Base-by-base conservation (phyloP, 116 monocot genomes). In the Zostera marina region DNA sequence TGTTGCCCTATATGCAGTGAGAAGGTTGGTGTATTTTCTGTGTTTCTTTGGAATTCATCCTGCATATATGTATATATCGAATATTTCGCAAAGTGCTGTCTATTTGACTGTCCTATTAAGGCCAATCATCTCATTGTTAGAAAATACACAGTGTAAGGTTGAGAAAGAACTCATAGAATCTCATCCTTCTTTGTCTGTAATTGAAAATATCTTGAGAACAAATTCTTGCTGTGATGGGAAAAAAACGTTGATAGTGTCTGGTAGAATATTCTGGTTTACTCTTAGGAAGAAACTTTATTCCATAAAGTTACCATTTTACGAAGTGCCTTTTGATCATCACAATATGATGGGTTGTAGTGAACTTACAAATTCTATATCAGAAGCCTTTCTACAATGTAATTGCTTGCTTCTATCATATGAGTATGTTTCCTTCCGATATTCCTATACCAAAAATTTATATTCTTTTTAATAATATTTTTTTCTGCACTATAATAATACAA, bases 1-100 rank as follows among this genome's bases (percentile, higher is more conserved):
- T 70, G 42, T 81, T 60, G 61, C 68, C 52, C 14, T 91, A 19
- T 85, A 74, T 71, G 79, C 65, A 44, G 21, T 81, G 13, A 84
- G 79, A 60, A 69, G 81, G 62, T 63, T 85, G 58, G 67, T 77
- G 32, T 79, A 76, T 63, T 70, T 70, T 16, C 65, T 91, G 61
- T 91, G 85, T 21, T 79, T 77, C 58, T 85, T 74, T 79, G 91
- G 91, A 42, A 68, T 91, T 26, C 85, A 79, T 69, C 54, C 68
- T 70, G 77, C 79, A 56, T 66, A 75, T 66, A 19, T 72, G 19
- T 91, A 91, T 66, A 32, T 79, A 43, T 74, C 60, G 65, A 79
- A 74, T 40, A 51, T 81, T 67, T 56, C 52, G 53, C 64, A 58
- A 70, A 61, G 53, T 21, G 69, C 57, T 56, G 47, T 55, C 5